phyloP scores from a whole-genome alignment of 495 filamentous ascomycete species.

The Xylaria scruposa region DNA sequence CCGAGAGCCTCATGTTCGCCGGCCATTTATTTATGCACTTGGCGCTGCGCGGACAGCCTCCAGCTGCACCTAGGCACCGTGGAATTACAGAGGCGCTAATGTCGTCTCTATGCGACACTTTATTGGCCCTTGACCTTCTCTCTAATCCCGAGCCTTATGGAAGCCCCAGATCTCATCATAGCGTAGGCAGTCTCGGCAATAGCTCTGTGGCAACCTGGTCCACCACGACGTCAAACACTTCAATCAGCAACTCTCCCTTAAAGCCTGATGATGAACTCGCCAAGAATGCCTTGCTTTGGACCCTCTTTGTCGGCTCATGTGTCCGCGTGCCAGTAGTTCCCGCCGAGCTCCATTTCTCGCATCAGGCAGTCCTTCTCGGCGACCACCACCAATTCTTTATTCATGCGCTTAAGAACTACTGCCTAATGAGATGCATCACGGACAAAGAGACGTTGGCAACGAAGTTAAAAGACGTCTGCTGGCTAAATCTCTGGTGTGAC shows the following conservation, averaged over 20 bases:
- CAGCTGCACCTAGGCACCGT: constrained; percentile 37
- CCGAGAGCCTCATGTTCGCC: constrained; percentile 37
- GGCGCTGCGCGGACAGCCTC: constrained; percentile 40
- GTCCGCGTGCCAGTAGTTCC: constrained; percentile 30
- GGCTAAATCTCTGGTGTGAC: constrained; percentile 40
- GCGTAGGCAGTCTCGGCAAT: constrained; percentile 15
- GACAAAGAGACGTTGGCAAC: constrained; percentile 29
- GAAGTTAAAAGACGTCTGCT: constrained; percentile 37
- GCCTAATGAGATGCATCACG: constrained; percentile 33
- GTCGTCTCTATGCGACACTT: constrained; percentile 35
- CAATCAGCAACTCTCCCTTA: constrained; percentile 6
- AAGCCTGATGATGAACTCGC: constrained; percentile 35
- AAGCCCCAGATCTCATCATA: constrained; percentile 26
- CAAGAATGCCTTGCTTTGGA: constrained; percentile 40
- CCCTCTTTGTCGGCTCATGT: constrained; percentile 39
- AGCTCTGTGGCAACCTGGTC: constrained; percentile 35
- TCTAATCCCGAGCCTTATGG: constrained; percentile 31
- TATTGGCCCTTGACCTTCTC: constrained; percentile 35
- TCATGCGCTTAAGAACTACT: constrained; percentile 38
- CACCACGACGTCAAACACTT: constrained; percentile 34
- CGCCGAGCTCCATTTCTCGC: constrained; percentile 13
- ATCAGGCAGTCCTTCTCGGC: constrained; percentile 24
- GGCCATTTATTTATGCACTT: constrained; percentile 40
- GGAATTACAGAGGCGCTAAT: constrained; percentile 36
- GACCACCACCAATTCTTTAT: constrained; percentile 40